Conservation (phyloP, 257 asterid species). For the Solanum bulbocastanum region DNA sequence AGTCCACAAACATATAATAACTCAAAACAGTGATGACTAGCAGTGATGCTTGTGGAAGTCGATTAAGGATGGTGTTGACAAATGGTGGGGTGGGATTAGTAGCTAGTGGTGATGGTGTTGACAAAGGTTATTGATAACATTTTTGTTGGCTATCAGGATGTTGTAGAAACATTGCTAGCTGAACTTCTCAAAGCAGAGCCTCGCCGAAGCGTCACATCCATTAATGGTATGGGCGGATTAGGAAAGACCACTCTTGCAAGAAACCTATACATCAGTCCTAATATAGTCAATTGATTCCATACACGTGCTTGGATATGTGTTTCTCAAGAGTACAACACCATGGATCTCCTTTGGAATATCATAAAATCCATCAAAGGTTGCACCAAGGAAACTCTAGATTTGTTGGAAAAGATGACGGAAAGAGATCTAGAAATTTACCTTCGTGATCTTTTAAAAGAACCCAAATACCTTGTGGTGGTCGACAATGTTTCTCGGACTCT, state of each 20-base stretch:
- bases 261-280: neutral
- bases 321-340: neutral
- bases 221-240: conserved; percentile 8
- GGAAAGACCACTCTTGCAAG: neutral
- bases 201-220: neutral
- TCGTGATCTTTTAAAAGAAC: too few species aligned
- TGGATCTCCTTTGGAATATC: neutral
- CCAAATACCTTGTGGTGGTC: too few species aligned
- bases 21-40: too few species aligned
- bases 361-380: neutral
- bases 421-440: neutral
- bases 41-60: too few species aligned
- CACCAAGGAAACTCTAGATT: neutral
- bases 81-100: too few species aligned
- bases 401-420: neutral
- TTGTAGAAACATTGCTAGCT: neutral
- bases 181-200: neutral
- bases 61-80: too few species aligned
- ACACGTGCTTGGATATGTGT: neutral
- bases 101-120: too few species aligned
- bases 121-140: neutral
- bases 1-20: too few species aligned
- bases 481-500: too few species aligned
- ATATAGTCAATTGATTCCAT: neutral
- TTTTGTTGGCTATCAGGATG: neutral